Evolutionary conservation across 805 yeast genomes (phyloP), one percentile per base, ranked within the genome.

Genomic region (Wickerhamiella shivajii): DNA sequence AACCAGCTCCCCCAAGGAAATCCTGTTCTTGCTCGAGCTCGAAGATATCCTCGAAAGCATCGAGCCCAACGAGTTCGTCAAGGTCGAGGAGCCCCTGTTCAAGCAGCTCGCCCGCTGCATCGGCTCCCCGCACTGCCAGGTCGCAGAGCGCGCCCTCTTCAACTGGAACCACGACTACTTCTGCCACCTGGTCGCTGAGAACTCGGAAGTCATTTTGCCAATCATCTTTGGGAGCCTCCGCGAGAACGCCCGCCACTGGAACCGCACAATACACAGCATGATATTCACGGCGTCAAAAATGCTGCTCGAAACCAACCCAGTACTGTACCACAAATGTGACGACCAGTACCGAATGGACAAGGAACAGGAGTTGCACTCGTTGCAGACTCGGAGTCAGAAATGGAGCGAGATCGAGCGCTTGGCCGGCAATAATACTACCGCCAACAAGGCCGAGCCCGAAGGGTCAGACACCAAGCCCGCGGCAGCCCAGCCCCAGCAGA

Each of bases 31-130:
- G 50, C 83, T 87, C 56, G 98, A 90, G 60, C 71, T 90, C 43
- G 98, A 90, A 56, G 98, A 90, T 53, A 85, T 90, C 3, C 81
- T 85, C 52, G 98, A 90, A 59, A 90, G 83, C 18, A 83, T 87
- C 64, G 96, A 87, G 57, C 93, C 96, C 10, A 63, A 69, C 38
- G 97, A 90, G 57, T 90, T 90, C 53, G 70, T 74, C 43, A 81
- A 83, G 57, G 80, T 90, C 43, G 92, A 85, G 57, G 78, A 84
- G 2, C 97, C 97, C 3, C 61, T 90, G 30, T 85, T 85, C 58
- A 92, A 87, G 19, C 98, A 90, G 59, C 66, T 90, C 43, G 78
- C 94, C 32, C 83, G 79, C 56, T 87, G 97, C 59, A 85, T 90
- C 24, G 69, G 93, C 18, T 79, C 93, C 2, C 81, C 94, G 18